These are phyloP conservation scores for Microsporum canis DNA, from an alignment of 2,329 filamentous ascomycete species.

Conservation along the genomic window DNA sequence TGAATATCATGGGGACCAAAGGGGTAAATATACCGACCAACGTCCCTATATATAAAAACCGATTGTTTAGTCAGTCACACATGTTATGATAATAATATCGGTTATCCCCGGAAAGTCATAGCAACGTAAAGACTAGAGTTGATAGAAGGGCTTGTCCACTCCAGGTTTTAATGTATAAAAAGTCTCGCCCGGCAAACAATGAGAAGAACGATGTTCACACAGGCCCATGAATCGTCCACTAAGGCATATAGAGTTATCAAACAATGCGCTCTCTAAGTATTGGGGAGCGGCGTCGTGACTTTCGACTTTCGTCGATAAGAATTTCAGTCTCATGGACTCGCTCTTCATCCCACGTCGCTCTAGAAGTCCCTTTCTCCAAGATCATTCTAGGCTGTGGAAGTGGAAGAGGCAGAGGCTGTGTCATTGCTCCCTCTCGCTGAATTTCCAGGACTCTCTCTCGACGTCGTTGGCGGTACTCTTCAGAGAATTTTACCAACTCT, in stretches of 20 bases:
- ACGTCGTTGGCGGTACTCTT: conserved; percentile 62
- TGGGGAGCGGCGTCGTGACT: background rate
- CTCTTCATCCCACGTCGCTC: background rate
- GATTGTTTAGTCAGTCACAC: too few species aligned
- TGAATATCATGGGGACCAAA: too few species aligned
- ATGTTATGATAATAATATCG: too few species aligned
- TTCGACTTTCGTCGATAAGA: background rate
- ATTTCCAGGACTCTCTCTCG: conserved; percentile 50
- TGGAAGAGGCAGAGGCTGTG: conserved; percentile 10
- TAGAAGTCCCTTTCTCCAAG: background rate
- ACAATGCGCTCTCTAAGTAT: background rate
- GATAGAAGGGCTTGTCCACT: too few species aligned
- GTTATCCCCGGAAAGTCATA: too few species aligned
- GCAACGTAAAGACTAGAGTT: too few species aligned
- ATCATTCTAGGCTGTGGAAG: background rate
- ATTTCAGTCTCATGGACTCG: conserved; percentile 3
- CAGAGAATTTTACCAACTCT: conserved; percentile 68
- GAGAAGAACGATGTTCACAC: too few species aligned
- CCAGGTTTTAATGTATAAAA: too few species aligned
- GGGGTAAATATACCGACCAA: too few species aligned
- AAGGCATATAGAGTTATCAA: background rate
- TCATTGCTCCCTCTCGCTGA: conserved; percentile 33
- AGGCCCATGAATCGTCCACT: too few species aligned
- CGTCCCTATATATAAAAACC: too few species aligned
- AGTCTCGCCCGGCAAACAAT: too few species aligned